Conservation (phyloP, 306 rosid species). For the Castanospermum australe region DNA sequence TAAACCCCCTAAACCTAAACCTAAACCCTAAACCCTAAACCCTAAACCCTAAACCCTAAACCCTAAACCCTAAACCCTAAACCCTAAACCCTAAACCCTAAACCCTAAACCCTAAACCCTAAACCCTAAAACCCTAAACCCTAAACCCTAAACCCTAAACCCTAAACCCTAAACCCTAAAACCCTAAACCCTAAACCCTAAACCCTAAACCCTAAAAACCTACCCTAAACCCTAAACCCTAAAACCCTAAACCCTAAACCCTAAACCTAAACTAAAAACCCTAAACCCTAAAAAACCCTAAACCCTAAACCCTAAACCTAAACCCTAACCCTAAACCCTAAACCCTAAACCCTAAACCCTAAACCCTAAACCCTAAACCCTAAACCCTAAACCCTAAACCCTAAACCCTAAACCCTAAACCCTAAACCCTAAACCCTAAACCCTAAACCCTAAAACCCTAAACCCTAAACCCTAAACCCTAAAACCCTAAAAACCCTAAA, state of each 20-base stretch:
- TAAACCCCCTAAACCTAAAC: constrained; percentile 1
- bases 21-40: not conserved
- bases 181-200: not conserved
- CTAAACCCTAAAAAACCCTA: no score
- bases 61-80: constrained; percentile 26
- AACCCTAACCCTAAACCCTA: constrained; percentile 4
- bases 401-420: constrained; percentile 20
- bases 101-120: constrained; percentile 3
- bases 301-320: constrained; percentile 16
- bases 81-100: not conserved
- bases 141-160: constrained; percentile 10
- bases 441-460: constrained; percentile 10
- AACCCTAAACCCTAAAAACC: constrained; percentile 10
- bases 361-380: constrained; percentile 12
- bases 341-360: not conserved
- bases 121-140: constrained; percentile 16
- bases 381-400: constrained; percentile 8
- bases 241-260: constrained; percentile 23
- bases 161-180: not conserved
- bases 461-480: constrained; percentile 23
- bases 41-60: constrained; percentile 16
- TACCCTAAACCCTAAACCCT: not conserved
- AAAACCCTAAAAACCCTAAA: constrained; percentile 3
- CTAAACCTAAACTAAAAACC: constrained; percentile 7
- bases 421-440: constrained; percentile 14